Evolutionary conservation across 139 green algal genomes (phyloP).

Genomic region (Eudorina sp.): DNA sequence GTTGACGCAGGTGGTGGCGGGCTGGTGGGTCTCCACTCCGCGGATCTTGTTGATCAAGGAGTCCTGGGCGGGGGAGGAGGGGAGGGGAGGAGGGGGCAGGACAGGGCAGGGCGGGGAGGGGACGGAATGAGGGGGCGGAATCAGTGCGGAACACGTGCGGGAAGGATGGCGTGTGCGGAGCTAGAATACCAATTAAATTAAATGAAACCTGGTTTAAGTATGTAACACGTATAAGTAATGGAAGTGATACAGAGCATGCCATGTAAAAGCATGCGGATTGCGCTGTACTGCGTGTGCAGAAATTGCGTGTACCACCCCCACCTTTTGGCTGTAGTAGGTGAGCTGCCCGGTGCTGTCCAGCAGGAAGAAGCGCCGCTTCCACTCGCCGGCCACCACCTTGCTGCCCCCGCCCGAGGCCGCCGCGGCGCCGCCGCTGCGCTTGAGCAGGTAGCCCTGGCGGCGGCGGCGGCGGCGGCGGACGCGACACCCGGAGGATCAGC

Average conservation of each 20-base stretch:
- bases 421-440: slow-evolving; percentile 60
- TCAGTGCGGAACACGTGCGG: no score
- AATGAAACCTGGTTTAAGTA: no score
- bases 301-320: no score
- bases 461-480: no score
- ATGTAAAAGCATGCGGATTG: no score
- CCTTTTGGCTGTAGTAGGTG: slow-evolving; percentile 84
- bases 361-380: slow-evolving; percentile 93
- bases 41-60: slow-evolving; percentile 43
- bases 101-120: background rate
- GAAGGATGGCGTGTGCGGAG: no score
- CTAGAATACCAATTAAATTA: no score
- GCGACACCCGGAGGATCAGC: no score
- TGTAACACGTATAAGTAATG: no score
- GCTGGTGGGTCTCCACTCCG: background rate
- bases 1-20: slow-evolving; percentile 81
- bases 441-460: slow-evolving; percentile 90
- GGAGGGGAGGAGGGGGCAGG: background rate
- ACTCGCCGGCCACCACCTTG: slow-evolving; percentile 69
- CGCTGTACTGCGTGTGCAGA: no score
- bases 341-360: slow-evolving; percentile 84
- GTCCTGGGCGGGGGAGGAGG: slow-evolving; percentile 33
- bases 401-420: slow-evolving; percentile 19
- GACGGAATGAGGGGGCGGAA: background rate
- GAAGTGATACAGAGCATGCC: no score